Percentiles rank a stretch among this genome's conserved stretches.
Evolutionary conservation across 73 alveolate species (phyloP).

Genomic region (Uronychia setigera): DNA sequence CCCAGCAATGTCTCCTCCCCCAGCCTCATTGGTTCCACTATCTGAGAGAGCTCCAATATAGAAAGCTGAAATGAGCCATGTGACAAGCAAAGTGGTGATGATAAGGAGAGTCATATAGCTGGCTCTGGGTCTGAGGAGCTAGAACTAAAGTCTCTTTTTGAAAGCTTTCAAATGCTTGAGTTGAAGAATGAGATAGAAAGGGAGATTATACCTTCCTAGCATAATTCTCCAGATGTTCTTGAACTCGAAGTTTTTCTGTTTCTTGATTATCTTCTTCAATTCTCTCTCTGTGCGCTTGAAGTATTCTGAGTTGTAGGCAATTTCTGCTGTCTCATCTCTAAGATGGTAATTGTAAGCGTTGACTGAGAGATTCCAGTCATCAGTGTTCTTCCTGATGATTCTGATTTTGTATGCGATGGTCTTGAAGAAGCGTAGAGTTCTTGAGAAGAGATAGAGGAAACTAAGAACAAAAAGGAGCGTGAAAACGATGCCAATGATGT

Average conservation of each 20-base stretch:
- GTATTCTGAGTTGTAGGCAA: background rate
- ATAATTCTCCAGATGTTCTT: background rate
- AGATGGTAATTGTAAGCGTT: background rate
- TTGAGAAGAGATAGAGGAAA: too few species aligned
- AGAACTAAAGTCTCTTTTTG: background rate
- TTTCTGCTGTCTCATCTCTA: background rate
- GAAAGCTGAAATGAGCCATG: background rate
- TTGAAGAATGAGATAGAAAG: background rate
- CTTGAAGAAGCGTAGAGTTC: too few species aligned
- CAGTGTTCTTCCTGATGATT: conserved; percentile 45
- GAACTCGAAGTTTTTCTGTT: background rate
- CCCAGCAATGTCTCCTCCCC: background rate
- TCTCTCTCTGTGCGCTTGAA: background rate
- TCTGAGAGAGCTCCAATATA: background rate
- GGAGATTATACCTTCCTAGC: background rate
- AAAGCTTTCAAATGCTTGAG: background rate
- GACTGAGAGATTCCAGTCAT: too few species aligned
- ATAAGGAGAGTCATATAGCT: background rate
- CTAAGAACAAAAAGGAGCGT: too few species aligned
- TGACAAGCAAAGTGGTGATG: background rate
- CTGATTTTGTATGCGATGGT: conserved; percentile 21
- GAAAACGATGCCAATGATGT: too few species aligned
- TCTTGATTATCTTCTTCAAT: background rate
- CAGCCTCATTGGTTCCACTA: background rate
- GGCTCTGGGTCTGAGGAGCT: background rate